Evolutionary conservation across 164 flowering plant genomes (phyloP), one percentile per base, ranked within the genome.

Genomic region (Buxus sempervirens): DNA sequence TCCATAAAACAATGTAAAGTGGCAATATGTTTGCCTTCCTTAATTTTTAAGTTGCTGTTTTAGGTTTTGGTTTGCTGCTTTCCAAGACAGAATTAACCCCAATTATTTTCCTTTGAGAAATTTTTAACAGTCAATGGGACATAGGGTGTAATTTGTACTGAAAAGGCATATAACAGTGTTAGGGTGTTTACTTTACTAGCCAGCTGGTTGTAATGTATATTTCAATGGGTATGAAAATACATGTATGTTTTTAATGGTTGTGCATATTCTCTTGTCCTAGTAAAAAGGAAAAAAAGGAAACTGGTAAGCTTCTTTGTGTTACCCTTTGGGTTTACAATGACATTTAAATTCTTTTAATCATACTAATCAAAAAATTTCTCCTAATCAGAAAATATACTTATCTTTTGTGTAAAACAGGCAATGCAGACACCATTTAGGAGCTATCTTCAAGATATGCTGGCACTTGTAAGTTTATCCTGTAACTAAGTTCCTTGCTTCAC

Each of bases 371-470:
- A 57, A 25, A 4, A 41, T 15, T 32, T 56, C n/a, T 63, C 9
- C 57, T 10, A 22, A 20, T 55, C 26, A 25, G 36, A 27, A 22
- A 21, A 27, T 49, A 1, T 6, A 48, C 18, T 25, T 53, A 20
- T 19, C 13, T 65, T 68, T 55, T 19, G 41, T 24, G 10, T 54
- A 1, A 28, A 22, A 63, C 84, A 93, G 98, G 92, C 90, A n/a
- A 71, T 73, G 93, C 98, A 93, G 78, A 93, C 98, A 51, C 98
- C 98, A 66, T 93, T 93, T 64, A 85, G 97, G 79, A 71, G 79
- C 80, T 93, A 93, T 70, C 96, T 93, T 51, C 86, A 80, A 22
- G 97, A 90, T 0, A 93, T 93, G 96, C 75, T 93, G 78, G 84
- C 92, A 45, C 84, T 90, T 68, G 98, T 93, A 83, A 86, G 93